A percentile compares a stretch with the other conserved stretches of the same genome.
Evolutionary conservation across 352 stramenopile species (phyloP).

Genomic region (Sclerospora graminicola): DNA sequence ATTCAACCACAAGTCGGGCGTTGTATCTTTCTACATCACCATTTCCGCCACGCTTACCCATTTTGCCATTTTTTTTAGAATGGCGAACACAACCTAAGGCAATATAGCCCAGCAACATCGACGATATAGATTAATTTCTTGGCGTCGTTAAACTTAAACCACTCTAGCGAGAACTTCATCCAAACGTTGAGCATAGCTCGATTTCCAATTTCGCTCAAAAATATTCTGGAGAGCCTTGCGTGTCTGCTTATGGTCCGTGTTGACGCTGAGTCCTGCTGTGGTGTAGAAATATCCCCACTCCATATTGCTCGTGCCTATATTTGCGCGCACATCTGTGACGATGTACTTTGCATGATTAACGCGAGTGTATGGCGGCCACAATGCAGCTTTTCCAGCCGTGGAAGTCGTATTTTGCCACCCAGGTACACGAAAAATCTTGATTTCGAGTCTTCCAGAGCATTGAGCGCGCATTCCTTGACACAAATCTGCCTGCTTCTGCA

Average conservation of each 20-base stretch:
- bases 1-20: too few species aligned
- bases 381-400: constrained; percentile 10
- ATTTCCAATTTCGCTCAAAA: constrained; percentile 75
- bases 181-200: constrained; percentile 39
- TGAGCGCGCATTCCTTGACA: constrained; percentile 26
- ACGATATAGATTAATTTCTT: too few species aligned
- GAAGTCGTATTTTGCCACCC: constrained; percentile 63
- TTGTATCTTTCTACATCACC: too few species aligned
- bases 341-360: constrained; percentile 84
- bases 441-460: constrained; percentile 48
- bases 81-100: too few species aligned
- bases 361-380: constrained; percentile 58
- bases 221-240: constrained; percentile 41
- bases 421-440: constrained; percentile 64
- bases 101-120: too few species aligned
- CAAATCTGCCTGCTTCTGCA: constrained; percentile 38
- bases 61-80: too few species aligned
- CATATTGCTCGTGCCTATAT: constrained; percentile 84
- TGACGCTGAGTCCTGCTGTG: constrained; percentile 63
- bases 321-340: constrained; percentile 65
- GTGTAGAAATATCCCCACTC: constrained; percentile 85
- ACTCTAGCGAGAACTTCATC: constrained; percentile 4
- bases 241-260: constrained; percentile 57
- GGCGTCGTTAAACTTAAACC: background rate
- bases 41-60: too few species aligned